phyloP scores from a whole-genome alignment of 2,329 filamentous ascomycete species.

The Cladosporium sp. region DNA sequence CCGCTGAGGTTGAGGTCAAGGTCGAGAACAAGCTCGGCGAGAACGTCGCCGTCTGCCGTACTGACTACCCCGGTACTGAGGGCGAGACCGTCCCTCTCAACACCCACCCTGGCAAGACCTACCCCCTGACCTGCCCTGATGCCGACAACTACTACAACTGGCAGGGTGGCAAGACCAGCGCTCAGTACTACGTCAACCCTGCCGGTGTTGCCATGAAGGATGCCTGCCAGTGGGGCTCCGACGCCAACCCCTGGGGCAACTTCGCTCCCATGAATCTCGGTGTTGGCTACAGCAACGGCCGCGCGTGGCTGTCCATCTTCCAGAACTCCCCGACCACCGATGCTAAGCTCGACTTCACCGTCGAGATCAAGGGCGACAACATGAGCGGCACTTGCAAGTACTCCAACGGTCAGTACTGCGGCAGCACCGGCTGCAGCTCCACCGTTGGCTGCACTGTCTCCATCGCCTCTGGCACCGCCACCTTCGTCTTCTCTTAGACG shows the following conservation, averaged over 20 bases:
- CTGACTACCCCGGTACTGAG: constrained; percentile 93
- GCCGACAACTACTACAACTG: constrained; percentile 72
- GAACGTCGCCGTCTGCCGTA: constrained; percentile 77
- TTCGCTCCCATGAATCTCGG: constrained; percentile 85
- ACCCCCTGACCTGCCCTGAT: constrained; percentile 71
- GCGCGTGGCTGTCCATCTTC: constrained; percentile 79
- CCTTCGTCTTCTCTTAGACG: constrained; percentile 39
- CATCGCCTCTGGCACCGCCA: constrained; percentile 47
- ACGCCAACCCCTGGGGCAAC: constrained; percentile 64
- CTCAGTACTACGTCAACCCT: constrained; percentile 97
- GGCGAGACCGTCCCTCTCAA: constrained; percentile 76
- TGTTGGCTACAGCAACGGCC: constrained; percentile 65
- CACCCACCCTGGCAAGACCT: constrained; percentile 53
- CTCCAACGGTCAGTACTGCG: constrained; percentile 59
- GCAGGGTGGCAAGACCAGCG: constrained; percentile 70
- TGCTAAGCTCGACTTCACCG: constrained; percentile 69
- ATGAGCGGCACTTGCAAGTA: constrained; percentile 61
- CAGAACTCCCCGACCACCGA: constrained; percentile 73
- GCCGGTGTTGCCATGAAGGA: constrained; percentile 62
- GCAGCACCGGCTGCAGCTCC: constrained; percentile 44
- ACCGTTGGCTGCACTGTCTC: constrained; percentile 69
- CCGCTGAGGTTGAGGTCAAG: constrained; percentile 58
- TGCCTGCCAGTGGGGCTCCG: constrained; percentile 72
- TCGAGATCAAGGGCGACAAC: constrained; percentile 68
- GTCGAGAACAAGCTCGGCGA: constrained; percentile 70